Evolutionary conservation across 2,329 filamentous ascomycete genomes (phyloP), one percentile per base, ranked within the genome.

Genomic region (Biscogniauxia marginata): DNA sequence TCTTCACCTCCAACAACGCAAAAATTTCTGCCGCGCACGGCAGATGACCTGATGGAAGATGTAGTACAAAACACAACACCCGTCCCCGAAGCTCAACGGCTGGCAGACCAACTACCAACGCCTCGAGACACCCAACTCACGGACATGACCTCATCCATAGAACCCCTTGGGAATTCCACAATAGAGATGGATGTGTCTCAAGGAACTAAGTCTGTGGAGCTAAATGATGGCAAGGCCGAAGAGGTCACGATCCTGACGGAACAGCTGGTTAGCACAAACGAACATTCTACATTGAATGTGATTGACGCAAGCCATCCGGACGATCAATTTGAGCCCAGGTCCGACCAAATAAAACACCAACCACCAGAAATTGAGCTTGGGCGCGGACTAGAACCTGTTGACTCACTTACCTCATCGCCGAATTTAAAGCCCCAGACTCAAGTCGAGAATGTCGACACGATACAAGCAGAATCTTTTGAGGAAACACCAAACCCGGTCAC

Each of bases 1-100:
- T 63, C 63, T 11, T 68, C 67, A 23, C 64, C 67, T 39, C 63
- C 65, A n/a, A 46, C 59, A 22, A 66, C 65, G 16, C 65, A 64
- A 22, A 63, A 63, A 25, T 63, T 65, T 45, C 58, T 21, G 49
- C 58, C 63, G n/a, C 59, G 49, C 7, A 23, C 45, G 16, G 23
- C 46, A 22, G 54, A 50, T 47, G 47, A 57, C 16, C 24, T 43
- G 22, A 30, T 5, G 3, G 63, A 59, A n/a, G 34, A 50, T 18
- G 25, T 48, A 23, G 39, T 51, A 34, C 49, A 61, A 53, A 58
- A 65, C 23, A 47, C 45, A 21, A 24, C 46, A 9, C 16, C 46
- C 30, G 53, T 18, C 25, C 45, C 49, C 2, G 55, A 56, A n/a
- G 23, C 52, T 25, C 52, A 62, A 22, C 25, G 23, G 44, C 24